These are phyloP conservation scores for Tagetes erecta DNA, from an alignment of 129 eudicot species.

Conservation along the genomic window DNA sequence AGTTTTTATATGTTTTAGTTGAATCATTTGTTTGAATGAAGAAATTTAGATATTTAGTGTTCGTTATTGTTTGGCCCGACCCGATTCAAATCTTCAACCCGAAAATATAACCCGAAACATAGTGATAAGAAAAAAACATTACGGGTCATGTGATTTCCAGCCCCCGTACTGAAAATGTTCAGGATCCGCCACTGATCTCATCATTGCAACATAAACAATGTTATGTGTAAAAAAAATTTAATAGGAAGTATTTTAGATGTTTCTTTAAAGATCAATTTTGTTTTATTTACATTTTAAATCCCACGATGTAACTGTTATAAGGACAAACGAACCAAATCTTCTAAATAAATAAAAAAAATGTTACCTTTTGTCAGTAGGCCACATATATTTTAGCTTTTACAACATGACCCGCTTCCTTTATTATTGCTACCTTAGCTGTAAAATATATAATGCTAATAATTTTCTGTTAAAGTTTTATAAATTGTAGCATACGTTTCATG, in stretches of 20 bases:
- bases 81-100: no score
- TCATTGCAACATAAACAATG: not conserved
- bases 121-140: no score
- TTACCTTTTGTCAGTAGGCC: not conserved
- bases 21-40: no score
- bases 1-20: no score
- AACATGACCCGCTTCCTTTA: constrained; percentile 12
- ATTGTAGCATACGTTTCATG: not conserved
- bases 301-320: not conserved
- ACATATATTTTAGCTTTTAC: constrained; percentile 15
- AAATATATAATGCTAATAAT: not conserved
- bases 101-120: no score
- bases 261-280: not conserved
- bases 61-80: no score
- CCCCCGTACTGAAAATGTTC: no score
- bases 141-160: no score
- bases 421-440: not conserved
- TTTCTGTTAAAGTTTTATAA: not conserved
- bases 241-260: not conserved
- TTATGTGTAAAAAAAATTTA: not conserved
- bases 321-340: not conserved
- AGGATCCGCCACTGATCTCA: not conserved
- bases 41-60: no score
- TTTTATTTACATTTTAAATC: not conserved
- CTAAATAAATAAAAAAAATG: not conserved